Evolutionary conservation across 2,329 filamentous ascomycete genomes (phyloP), one percentile per base, ranked within the genome.

Genomic region (Lithohypha guttulata): DNA sequence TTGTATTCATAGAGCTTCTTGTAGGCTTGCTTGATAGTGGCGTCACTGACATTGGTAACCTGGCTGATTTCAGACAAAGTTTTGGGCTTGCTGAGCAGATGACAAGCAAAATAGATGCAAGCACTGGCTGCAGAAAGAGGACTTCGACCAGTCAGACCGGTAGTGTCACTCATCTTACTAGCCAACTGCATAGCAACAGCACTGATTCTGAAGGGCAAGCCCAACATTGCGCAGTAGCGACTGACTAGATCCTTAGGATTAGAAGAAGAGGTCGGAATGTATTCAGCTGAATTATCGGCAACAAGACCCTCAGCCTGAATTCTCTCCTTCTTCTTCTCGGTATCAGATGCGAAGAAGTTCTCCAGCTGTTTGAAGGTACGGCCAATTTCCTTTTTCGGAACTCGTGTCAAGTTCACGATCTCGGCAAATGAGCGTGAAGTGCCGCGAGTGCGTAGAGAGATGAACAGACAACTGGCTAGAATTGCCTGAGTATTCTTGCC

Each of bases 301-400:
- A 60, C 58, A n/a, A 63, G 55, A 79, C 75, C 59, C 63, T 75
- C 68, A 66, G 68, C 58, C 63, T 66, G 63, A 22, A 64, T 57
- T n/a, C n/a, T n/a, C 21, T 66, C 60, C 11, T 61, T 59, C 27
- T 64, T 62, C 46, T 64, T 68, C 47, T 70, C 70, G 53, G 76
- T 71, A 40, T 74, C 65, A 48, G 80, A 78, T 73, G 37, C 44
- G 55, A 96, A 73, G 63, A 93, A 95, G 51, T 80, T 78, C 64
- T 96, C 87, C 30, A 98, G 71, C 42, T 78, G 70, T 68, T 98
- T 98, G 73, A 95, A 98, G 17, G 89, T 89, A 42, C 87, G 73
- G 15, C 91, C 91, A 47, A 98, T 94, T 57, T 98, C 93, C 66
- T 96, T 96, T 69, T 96, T 95, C 44, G 81, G 80, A 19, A 98